phyloP scores from a whole-genome alignment of 2,329 filamentous ascomycete species.

The Scedosporium aurantiacum region DNA sequence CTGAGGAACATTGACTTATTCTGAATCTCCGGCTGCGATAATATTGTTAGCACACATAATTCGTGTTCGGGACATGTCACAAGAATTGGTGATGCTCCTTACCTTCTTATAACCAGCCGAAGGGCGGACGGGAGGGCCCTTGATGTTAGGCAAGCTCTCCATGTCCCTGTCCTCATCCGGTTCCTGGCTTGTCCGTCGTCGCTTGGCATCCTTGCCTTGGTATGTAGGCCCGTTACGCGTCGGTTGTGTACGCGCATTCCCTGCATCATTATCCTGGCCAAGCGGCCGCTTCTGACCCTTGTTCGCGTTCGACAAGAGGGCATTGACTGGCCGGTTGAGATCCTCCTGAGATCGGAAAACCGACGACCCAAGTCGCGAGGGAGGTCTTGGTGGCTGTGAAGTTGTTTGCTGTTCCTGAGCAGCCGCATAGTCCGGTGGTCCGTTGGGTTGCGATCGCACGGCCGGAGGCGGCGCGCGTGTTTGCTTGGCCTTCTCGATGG shows the following conservation, averaged over 20 bases:
- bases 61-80: not conserved
- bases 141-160: constrained; percentile 50
- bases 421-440: constrained; percentile 32
- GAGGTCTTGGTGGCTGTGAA: constrained; percentile 28
- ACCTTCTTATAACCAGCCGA: constrained; percentile 63
- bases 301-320: constrained; percentile 40
- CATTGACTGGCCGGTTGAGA: constrained; percentile 44
- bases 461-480: constrained; percentile 52
- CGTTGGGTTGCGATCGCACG: constrained; percentile 41
- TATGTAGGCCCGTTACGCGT: constrained; percentile 48
- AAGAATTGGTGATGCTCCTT: constrained; percentile 16
- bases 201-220: constrained; percentile 60
- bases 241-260: constrained; percentile 33
- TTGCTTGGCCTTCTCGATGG: constrained; percentile 54
- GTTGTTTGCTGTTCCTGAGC: constrained; percentile 21
- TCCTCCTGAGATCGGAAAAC: constrained; percentile 47
- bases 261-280: constrained; percentile 51
- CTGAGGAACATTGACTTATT: constrained; percentile 46
- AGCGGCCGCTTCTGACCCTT: constrained; percentile 69
- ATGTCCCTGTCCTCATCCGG: constrained; percentile 52
- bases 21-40: constrained; percentile 39
- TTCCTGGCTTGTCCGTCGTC: constrained; percentile 65
- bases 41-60: constrained; percentile 20
- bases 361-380: constrained; percentile 48
- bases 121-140: constrained; percentile 75